Evolutionary conservation across 495 filamentous ascomycete species (phyloP).

Genomic region (Aspergillus campestris): DNA sequence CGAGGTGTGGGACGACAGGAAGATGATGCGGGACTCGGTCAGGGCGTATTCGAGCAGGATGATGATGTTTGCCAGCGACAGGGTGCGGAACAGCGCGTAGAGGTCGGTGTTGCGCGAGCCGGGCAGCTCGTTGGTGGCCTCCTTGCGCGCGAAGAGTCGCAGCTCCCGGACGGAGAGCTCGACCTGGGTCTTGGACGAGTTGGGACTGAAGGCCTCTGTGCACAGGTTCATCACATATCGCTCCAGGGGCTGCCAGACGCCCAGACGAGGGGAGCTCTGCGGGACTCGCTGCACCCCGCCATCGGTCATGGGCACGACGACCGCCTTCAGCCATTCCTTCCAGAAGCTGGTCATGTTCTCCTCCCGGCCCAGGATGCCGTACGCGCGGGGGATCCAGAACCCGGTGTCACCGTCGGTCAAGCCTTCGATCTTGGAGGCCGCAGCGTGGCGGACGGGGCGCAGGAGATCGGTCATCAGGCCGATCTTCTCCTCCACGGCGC

Average conservation of each 20-base stretch:
- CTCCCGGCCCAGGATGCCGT: slow-evolving; percentile 87
- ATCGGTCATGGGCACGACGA: slow-evolving; percentile 90
- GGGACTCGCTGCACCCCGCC: slow-evolving; percentile 76
- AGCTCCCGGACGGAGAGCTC: slow-evolving; percentile 86
- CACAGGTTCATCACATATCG: slow-evolving; percentile 97
- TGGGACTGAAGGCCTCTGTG: slow-evolving; percentile 85
- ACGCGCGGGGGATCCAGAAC: slow-evolving; percentile 92
- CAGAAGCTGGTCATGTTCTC: slow-evolving; percentile 80
- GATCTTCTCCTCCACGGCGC: slow-evolving; percentile 94
- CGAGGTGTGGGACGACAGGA: slow-evolving; percentile 88
- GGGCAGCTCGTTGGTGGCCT: slow-evolving; percentile 88
- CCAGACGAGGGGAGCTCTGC: slow-evolving; percentile 79
- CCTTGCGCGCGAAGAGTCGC: slow-evolving; percentile 84
- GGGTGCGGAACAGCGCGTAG: slow-evolving; percentile 81
- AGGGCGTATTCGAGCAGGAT: slow-evolving; percentile 89
- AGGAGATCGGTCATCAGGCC: slow-evolving; percentile 91
- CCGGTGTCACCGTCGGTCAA: slow-evolving; percentile 93
- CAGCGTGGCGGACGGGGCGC: slow-evolving; percentile 84
- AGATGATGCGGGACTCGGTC: slow-evolving; percentile 89
- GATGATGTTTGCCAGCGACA: slow-evolving; percentile 86
- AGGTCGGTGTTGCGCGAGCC: slow-evolving; percentile 87
- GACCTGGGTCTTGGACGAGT: slow-evolving; percentile 90
- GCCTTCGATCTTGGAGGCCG: slow-evolving; percentile 94
- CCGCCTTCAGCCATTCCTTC: slow-evolving; percentile 96
- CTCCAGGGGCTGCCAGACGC: slow-evolving; percentile 95